Percentiles rank a stretch among this genome's conserved stretches.
Evolutionary conservation across 75 land plant species (phyloP).

Genomic region (Ceratopteris richardii): DNA sequence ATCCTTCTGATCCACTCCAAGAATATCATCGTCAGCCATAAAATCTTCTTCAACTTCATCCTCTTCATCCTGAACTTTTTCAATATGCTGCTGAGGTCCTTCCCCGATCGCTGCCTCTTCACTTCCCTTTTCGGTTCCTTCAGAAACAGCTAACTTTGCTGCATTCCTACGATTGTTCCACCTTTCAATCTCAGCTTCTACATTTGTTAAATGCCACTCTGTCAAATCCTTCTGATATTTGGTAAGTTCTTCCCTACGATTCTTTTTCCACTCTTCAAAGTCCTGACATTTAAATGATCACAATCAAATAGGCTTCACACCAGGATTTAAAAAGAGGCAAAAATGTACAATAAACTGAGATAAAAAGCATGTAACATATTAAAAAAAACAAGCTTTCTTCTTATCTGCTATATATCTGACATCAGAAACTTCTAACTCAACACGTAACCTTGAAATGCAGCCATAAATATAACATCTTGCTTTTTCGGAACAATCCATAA

Average conservation of each 20-base stretch:
- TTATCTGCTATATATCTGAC: too few relatives aligned
- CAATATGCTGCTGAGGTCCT: constrained; percentile 37
- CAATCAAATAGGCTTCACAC: not conserved
- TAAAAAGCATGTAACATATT: too few relatives aligned
- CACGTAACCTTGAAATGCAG: too few relatives aligned
- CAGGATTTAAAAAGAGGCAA: not conserved
- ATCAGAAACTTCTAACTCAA: too few relatives aligned
- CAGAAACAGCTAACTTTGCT: constrained; percentile 29
- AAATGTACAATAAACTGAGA: not conserved
- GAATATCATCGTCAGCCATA: constrained; percentile 52
- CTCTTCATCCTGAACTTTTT: constrained; percentile 43
- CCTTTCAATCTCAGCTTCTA: constrained; percentile 66
- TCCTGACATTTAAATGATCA: constrained; percentile 24
- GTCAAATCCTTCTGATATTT: constrained; percentile 68
- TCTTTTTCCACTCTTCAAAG: constrained; percentile 70
- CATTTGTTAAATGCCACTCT: constrained; percentile 62
- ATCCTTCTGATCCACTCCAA: constrained; percentile 44
- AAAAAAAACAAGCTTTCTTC: too few relatives aligned
- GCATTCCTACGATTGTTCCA: constrained; percentile 55
- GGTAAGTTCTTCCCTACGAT: constrained; percentile 64
- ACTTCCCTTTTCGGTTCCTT: constrained; percentile 46
- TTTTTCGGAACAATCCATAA: too few relatives aligned
- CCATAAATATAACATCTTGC: too few relatives aligned
- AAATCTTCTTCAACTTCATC: constrained; percentile 72
- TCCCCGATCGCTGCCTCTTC: constrained; percentile 57